Evolutionary conservation across 176 grass and related monocot species (phyloP).

Genomic region (Alopecurus myosuroides): DNA sequence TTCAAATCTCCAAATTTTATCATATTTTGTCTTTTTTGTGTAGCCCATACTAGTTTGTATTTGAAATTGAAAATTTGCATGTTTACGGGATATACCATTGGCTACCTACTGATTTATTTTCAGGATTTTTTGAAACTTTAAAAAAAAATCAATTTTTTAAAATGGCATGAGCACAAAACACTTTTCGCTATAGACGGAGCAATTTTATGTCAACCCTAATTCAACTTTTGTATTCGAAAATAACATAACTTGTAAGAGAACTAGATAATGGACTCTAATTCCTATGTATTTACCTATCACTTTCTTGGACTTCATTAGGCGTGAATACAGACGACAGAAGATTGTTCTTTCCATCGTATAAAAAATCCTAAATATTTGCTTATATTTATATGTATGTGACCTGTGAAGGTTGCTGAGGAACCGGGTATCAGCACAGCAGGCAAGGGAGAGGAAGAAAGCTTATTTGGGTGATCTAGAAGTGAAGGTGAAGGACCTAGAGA

Average conservation of each 20-base stretch:
- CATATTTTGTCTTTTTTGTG: too few species aligned
- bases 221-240: not conserved
- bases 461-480: conserved; percentile 74
- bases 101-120: too few species aligned
- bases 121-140: too few species aligned
- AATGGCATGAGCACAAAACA: too few species aligned
- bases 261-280: not conserved
- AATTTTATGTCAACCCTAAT: not conserved
- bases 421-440: conserved; percentile 78
- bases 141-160: too few species aligned
- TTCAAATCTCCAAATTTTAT: too few species aligned
- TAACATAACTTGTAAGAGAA: not conserved
- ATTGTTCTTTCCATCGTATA: not conserved
- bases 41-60: too few species aligned
- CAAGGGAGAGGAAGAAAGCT: conserved; percentile 88
- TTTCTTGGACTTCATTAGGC: not conserved
- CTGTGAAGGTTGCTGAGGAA: conserved; percentile 73
- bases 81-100: too few species aligned
- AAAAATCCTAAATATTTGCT: not conserved
- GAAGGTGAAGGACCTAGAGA: conserved; percentile 68
- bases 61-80: too few species aligned
- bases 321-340: not conserved
- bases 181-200: too few species aligned
- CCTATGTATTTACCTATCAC: not conserved
- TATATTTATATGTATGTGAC: conserved; percentile 20